These are phyloP conservation scores for Mycena albidolilacea DNA, from an alignment of 768 basidiomycete genomes.

Conservation along the genomic window DNA sequence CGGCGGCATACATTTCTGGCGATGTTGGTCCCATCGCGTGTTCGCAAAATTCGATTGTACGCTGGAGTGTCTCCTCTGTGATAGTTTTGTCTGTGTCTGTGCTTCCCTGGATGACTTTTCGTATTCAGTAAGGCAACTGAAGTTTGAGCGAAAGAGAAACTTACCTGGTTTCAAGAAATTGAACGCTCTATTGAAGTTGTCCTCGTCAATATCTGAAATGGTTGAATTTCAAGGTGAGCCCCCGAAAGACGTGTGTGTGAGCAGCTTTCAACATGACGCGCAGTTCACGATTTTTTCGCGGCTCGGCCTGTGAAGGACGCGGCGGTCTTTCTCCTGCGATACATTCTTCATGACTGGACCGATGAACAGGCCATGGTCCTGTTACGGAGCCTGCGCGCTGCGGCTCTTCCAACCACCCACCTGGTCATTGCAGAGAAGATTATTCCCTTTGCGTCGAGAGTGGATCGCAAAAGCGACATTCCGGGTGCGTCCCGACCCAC, in stretches of 20 bases:
- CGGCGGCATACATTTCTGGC: slow-evolving; percentile 8
- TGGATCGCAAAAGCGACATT: no score
- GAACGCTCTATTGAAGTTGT: slow-evolving; percentile 66
- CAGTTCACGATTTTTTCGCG: background rate
- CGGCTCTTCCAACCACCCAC: background rate
- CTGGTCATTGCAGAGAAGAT: background rate
- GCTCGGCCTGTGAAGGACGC: background rate
- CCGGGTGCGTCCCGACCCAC: no score
- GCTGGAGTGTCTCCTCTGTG: slow-evolving; percentile 7
- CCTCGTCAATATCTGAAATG: slow-evolving; percentile 58
- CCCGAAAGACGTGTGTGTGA: background rate
- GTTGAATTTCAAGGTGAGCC: background rate
- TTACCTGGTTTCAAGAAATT: slow-evolving; percentile 55
- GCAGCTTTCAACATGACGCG: no score
- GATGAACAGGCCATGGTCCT: background rate
- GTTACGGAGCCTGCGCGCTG: background rate
- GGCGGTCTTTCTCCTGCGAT: background rate
- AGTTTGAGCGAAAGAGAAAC: background rate
- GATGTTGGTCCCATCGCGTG: slow-evolving; percentile 12
- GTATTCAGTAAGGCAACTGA: background rate
- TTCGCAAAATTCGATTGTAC: slow-evolving; percentile 15
- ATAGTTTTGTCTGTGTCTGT: background rate
- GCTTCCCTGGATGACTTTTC: slow-evolving; percentile 14
- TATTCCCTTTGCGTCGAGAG: background rate
- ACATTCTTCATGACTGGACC: background rate